phyloP scores from a whole-genome alignment of 352 stramenopile genomes.

The Phytopythium mirpurense region DNA sequence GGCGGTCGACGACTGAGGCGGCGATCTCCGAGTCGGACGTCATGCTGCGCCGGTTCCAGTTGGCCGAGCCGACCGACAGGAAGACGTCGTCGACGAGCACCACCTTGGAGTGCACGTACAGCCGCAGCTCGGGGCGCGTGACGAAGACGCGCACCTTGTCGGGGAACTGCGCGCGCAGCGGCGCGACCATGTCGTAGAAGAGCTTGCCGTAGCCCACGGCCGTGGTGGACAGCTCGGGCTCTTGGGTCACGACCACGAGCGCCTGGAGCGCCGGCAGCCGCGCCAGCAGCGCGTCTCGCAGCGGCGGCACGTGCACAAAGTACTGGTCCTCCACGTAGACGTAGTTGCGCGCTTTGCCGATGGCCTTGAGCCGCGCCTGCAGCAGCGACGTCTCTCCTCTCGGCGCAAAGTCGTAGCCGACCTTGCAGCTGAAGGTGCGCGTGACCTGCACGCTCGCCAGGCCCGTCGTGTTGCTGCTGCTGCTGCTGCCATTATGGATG shows the following conservation, averaged over 20 bases:
- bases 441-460: slow-evolving; percentile 45
- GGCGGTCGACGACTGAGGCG: slow-evolving; percentile 43
- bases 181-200: slow-evolving; percentile 47
- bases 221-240: slow-evolving; percentile 18
- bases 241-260: slow-evolving; percentile 40
- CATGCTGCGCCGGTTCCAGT: slow-evolving; percentile 71
- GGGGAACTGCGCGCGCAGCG: slow-evolving; percentile 30
- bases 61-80: slow-evolving; percentile 46
- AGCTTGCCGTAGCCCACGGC: slow-evolving; percentile 41
- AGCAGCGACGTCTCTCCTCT: slow-evolving; percentile 44
- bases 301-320: slow-evolving; percentile 40
- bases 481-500: no score
- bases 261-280: slow-evolving; percentile 36
- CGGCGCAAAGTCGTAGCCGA: slow-evolving; percentile 51
- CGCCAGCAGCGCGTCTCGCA: slow-evolving; percentile 36
- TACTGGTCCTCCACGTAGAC: slow-evolving; percentile 74
- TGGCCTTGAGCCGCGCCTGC: slow-evolving; percentile 41
- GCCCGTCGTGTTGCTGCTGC: slow-evolving; percentile 10
- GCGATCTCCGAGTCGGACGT: slow-evolving; percentile 56
- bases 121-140: slow-evolving; percentile 21
- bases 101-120: slow-evolving; percentile 57
- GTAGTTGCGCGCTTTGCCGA: slow-evolving; percentile 49
- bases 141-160: slow-evolving; percentile 52
- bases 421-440: slow-evolving; percentile 52
- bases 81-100: slow-evolving; percentile 66